Evolutionary conservation across 768 basidiomycete genomes (phyloP).

Genomic region (Hemileccinum rubropunctum): DNA sequence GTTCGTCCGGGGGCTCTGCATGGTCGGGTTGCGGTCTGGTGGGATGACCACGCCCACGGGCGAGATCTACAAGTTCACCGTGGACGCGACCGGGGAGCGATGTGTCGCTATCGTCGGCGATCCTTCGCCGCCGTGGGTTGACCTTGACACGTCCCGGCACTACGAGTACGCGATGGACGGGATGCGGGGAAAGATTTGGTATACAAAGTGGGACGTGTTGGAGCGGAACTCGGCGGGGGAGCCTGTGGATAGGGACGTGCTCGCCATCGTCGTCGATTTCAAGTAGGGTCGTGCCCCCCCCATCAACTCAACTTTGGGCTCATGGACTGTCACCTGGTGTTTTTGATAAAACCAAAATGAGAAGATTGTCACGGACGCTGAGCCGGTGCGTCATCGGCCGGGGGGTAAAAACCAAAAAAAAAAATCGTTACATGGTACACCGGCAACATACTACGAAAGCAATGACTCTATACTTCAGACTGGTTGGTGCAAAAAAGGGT

Average conservation of each 20-base stretch:
- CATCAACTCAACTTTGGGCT: too few species aligned
- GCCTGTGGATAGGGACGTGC: conserved; percentile 1
- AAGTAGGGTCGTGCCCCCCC: not conserved
- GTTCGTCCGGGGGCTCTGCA: conserved; percentile 13
- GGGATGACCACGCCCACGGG: not conserved
- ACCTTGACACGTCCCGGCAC: not conserved
- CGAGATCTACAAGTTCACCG: conserved; percentile 9
- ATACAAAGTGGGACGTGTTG: conserved; percentile 3
- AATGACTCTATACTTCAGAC: not conserved
- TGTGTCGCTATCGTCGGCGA: conserved; percentile 14
- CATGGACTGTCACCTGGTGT: too few species aligned
- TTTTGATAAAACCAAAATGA: too few species aligned
- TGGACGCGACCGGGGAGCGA: conserved; percentile 17
- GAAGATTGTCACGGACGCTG: too few species aligned
- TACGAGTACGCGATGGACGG: conserved; percentile 13
- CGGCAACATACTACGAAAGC: not conserved
- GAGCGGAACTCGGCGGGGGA: conserved; percentile 1
- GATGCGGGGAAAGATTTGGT: conserved; percentile 13
- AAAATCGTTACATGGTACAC: not conserved
- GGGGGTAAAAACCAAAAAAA: not conserved
- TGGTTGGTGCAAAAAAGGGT: conserved; percentile 1
- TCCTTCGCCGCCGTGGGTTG: conserved; percentile 5
- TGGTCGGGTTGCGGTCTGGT: not conserved
- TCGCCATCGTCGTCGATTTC: conserved; percentile 13
- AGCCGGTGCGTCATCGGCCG: too few species aligned